These are phyloP conservation scores for Hymenoscyphus fructigenus DNA, from an alignment of 2,329 filamentous ascomycete species.

Conservation along the genomic window DNA sequence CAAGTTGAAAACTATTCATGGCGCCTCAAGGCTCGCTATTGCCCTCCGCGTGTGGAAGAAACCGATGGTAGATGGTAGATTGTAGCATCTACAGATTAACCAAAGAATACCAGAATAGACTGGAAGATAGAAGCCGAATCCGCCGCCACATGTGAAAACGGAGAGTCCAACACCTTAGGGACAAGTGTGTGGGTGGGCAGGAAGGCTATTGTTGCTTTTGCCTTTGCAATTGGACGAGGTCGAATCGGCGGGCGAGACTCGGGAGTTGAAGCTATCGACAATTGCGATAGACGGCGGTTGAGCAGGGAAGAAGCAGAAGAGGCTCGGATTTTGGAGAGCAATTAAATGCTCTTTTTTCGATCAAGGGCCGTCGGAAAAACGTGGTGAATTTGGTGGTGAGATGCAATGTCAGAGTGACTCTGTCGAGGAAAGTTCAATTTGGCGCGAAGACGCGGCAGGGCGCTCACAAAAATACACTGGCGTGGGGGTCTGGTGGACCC, in stretches of 20 bases:
- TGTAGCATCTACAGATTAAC: not conserved
- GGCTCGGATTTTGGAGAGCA: not conserved
- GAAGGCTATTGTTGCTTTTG: not conserved
- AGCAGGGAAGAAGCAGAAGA: not conserved
- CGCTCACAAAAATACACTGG: too few relatives aligned
- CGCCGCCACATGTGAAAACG: not conserved
- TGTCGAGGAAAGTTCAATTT: too few relatives aligned
- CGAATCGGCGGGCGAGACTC: not conserved
- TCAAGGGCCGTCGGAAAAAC: too few relatives aligned
- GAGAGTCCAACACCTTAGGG: not conserved
- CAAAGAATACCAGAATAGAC: not conserved
- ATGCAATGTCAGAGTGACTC: too few relatives aligned
- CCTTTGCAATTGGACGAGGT: not conserved
- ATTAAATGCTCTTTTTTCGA: too few relatives aligned
- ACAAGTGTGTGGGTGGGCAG: not conserved
- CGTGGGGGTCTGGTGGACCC: too few relatives aligned
- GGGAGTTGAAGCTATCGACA: not conserved
- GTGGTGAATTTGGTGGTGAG: too few relatives aligned
- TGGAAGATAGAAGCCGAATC: not conserved
- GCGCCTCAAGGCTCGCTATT: slow-evolving; percentile 1
- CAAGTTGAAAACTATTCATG: not conserved
- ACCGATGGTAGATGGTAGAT: not conserved
- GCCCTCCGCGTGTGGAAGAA: not conserved
- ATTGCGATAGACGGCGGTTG: not conserved
- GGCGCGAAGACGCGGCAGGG: too few relatives aligned